Percentiles rank a stretch among this genome's conserved stretches.
Evolutionary conservation across 495 filamentous ascomycete species (phyloP).

Genomic region (Penicillium coffeae): DNA sequence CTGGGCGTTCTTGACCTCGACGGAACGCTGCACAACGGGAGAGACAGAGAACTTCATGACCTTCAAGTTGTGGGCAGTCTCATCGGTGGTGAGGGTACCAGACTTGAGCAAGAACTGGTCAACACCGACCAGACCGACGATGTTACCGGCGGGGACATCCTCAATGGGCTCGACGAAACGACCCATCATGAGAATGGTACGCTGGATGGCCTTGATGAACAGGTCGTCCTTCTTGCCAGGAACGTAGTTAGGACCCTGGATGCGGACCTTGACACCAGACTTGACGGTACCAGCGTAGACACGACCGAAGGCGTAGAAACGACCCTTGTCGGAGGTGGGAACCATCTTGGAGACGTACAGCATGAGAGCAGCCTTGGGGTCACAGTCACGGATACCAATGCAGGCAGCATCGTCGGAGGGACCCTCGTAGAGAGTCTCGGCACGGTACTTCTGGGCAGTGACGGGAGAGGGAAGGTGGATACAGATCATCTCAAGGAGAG

Average conservation of each 20-base stretch:
- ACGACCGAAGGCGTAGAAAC: constrained; percentile 99
- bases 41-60: constrained; percentile 99
- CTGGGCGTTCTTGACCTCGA: constrained; percentile 99
- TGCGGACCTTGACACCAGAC: constrained; percentile 99
- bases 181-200: constrained; percentile 99
- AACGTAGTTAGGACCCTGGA: constrained; percentile 98
- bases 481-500: constrained; percentile 99
- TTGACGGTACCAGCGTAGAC: constrained; percentile 97
- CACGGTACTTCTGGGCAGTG: constrained; percentile 96
- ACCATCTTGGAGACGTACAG: constrained; percentile 99
- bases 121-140: constrained; percentile 97
- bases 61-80: constrained; percentile 99
- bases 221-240: constrained; percentile 98
- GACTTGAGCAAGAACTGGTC: constrained; percentile 99
- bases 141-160: constrained; percentile 98
- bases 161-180: constrained; percentile 98
- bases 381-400: constrained; percentile 96
- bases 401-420: constrained; percentile 85
- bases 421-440: constrained; percentile 98
- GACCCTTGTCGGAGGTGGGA: constrained; percentile 97
- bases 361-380: constrained; percentile 97
- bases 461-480: constrained; percentile 96
- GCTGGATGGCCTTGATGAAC: constrained; percentile 99
- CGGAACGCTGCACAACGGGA: constrained; percentile 95
- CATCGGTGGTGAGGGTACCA: constrained; percentile 94